phyloP scores from a whole-genome alignment of 148 eudicot species.

The Camellia japonica region DNA sequence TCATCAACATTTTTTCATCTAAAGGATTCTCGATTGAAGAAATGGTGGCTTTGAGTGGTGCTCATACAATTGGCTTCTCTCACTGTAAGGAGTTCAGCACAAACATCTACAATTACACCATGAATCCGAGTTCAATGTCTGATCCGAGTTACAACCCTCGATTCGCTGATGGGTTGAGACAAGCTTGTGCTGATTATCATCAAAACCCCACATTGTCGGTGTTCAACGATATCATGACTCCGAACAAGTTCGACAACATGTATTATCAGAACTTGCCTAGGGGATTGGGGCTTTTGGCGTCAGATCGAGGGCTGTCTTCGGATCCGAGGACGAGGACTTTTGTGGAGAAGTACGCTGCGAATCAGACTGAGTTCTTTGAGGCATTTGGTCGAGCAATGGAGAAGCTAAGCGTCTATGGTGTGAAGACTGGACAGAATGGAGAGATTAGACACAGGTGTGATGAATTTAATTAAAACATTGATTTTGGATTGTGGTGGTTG shows the following conservation, averaged over 20 bases:
- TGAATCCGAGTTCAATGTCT: background rate
- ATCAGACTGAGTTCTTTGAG: conserved; percentile 9
- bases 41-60: conserved; percentile 47
- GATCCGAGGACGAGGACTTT: conserved; percentile 22
- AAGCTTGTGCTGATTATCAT: conserved; percentile 31
- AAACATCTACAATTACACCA: conserved; percentile 34
- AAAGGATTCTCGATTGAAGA: conserved; percentile 30
- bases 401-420: background rate
- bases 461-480: background rate
- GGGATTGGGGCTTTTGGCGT: conserved; percentile 38
- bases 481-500: too few relatives aligned
- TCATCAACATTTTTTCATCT: conserved; percentile 23
- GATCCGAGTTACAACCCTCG: conserved; percentile 46
- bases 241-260: conserved; percentile 45
- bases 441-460: conserved; percentile 12
- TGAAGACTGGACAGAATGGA: conserved; percentile 5
- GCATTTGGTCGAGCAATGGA: conserved; percentile 14
- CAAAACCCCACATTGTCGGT: conserved; percentile 38
- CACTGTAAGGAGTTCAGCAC: conserved; percentile 46
- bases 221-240: conserved; percentile 48
- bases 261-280: conserved; percentile 39
- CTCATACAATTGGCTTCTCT: conserved; percentile 54
- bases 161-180: conserved; percentile 29
- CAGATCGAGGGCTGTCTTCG: conserved; percentile 35
- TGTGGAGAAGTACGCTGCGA: conserved; percentile 6